A percentile compares a stretch with the other conserved stretches of the same genome.
These are phyloP conservation scores for Saururus chinensis DNA, from an alignment of 164 flowering plant species.

Conservation along the genomic window DNA sequence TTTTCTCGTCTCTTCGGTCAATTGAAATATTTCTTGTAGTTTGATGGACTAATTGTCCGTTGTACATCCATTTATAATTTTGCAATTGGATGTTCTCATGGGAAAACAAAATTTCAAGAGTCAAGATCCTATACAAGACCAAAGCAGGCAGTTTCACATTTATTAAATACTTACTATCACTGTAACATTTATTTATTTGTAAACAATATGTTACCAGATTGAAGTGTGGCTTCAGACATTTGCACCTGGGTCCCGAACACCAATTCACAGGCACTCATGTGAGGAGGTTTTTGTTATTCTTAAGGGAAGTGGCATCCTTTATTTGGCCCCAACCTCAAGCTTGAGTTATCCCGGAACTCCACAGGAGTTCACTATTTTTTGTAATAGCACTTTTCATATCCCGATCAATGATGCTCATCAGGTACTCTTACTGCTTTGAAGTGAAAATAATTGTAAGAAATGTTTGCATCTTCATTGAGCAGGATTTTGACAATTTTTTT, in stretches of 20 bases:
- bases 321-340: conserved; percentile 58
- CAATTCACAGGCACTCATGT: conserved; percentile 93
- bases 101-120: no score
- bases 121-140: no score
- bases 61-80: no score
- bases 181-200: no score
- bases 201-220: conserved; percentile 25
- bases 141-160: no score
- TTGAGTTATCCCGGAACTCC: conserved; percentile 65
- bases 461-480: no score
- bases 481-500: no score
- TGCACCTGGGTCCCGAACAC: conserved; percentile 72
- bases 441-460: no score
- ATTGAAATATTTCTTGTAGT: background rate
- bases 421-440: conserved; percentile 24
- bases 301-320: conserved; percentile 78
- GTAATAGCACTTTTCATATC: conserved; percentile 77
- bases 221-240: conserved; percentile 95
- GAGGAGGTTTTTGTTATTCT: conserved; percentile 88
- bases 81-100: no score
- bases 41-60: background rate
- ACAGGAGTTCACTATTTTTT: conserved; percentile 39
- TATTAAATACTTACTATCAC: no score
- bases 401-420: conserved; percentile 93
- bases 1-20: background rate